phyloP scores from a whole-genome alignment of 345 rosid species.

The Acer campestre region DNA sequence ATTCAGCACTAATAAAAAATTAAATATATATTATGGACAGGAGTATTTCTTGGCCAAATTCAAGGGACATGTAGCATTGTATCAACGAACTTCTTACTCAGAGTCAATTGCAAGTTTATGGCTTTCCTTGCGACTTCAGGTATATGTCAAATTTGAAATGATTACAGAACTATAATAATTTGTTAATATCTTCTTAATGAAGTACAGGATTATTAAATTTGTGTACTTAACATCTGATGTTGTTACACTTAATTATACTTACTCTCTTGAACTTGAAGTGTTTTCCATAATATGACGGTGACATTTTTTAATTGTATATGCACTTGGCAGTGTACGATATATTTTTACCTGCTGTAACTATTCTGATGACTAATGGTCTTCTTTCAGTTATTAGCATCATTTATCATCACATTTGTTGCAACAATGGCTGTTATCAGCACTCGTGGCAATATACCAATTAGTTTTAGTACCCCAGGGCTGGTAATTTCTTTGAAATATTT shows the following conservation, averaged over 20 bases:
- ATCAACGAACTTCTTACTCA: conserved; percentile 81
- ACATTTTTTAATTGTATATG: not conserved
- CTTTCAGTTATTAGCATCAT: conserved; percentile 77
- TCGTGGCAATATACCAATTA: conserved; percentile 55
- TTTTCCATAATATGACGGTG: not conserved
- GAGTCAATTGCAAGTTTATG: conserved; percentile 86
- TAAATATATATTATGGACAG: conserved; percentile 43
- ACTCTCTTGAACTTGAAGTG: not conserved
- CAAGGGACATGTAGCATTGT: conserved; percentile 56
- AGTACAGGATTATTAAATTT: not conserved
- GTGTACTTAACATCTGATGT: not conserved
- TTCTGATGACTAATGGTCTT: conserved; percentile 18
- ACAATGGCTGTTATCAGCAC: conserved; percentile 81
- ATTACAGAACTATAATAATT: not conserved
- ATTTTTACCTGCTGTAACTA: not conserved
- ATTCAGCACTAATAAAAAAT: not conserved
- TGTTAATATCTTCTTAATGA: not conserved
- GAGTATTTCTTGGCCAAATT: conserved; percentile 62
- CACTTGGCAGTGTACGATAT: conserved; percentile 7
- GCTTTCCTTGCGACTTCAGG: conserved; percentile 99
- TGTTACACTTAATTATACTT: not conserved
- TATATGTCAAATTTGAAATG: conserved; percentile 24
- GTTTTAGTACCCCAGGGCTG: conserved; percentile 90
- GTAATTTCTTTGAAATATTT: conserved; percentile 41
- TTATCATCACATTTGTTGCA: conserved; percentile 71